phyloP scores from a whole-genome alignment of 2,329 filamentous ascomycete genomes.

The Verticillium longisporum region DNA sequence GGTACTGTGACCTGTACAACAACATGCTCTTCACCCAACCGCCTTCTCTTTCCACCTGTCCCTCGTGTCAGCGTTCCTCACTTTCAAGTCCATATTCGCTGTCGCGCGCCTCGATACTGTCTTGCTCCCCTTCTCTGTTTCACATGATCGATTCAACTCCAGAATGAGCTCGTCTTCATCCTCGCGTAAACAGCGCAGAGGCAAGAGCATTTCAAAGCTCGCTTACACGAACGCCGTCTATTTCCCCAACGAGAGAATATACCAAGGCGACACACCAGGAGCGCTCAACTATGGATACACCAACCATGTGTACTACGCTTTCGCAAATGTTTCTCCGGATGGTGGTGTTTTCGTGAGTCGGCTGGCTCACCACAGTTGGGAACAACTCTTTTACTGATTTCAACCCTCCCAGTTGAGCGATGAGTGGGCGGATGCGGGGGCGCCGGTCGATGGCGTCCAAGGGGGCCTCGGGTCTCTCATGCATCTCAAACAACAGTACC shows the following conservation, averaged over 20 bases:
- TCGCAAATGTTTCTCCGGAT: constrained; percentile 66
- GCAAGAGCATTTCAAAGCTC: constrained; percentile 37
- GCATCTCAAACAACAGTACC: constrained; percentile 63
- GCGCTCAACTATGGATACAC: constrained; percentile 69
- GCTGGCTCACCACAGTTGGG: constrained; percentile 1
- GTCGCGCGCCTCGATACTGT: not conserved
- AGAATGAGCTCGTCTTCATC: constrained; percentile 29
- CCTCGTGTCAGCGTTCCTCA: constrained; percentile 9
- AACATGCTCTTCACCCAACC: constrained; percentile 7
- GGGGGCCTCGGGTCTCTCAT: constrained; percentile 69
- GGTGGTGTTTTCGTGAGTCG: constrained; percentile 66
- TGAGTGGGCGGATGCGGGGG: constrained; percentile 68
- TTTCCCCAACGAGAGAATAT: constrained; percentile 74
- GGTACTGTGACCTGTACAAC: constrained; percentile 5
- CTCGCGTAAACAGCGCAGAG: constrained; percentile 38
- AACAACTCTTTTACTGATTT: constrained; percentile 4
- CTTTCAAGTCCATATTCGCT: constrained; percentile 2
- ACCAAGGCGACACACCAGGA: constrained; percentile 65
- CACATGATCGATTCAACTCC: not conserved
- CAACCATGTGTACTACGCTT: constrained; percentile 78
- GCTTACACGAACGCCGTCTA: constrained; percentile 72
- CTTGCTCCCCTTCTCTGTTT: not conserved
- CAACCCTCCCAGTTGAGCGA: constrained; percentile 57
- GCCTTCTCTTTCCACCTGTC: constrained; percentile 4
- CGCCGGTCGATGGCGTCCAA: constrained; percentile 63